Evolutionary conservation across 2,329 filamentous ascomycete species (phyloP), one percentile per base, ranked within the genome.

Genomic region (Exophiala sideris): DNA sequence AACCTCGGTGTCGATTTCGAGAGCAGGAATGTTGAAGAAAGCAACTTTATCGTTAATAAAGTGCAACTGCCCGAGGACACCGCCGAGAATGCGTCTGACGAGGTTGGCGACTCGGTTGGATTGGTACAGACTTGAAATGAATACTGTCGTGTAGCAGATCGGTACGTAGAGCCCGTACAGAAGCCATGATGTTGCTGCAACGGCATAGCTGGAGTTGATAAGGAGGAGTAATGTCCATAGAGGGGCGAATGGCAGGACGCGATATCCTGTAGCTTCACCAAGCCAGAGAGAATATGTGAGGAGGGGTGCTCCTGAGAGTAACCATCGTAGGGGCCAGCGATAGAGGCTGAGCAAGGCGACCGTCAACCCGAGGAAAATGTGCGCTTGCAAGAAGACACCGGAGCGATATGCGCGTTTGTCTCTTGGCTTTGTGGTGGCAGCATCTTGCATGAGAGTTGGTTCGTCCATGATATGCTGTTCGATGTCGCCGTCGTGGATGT

Each of bases 1-100:
- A 11, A 80, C 76, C 21, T 79, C 76, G 0, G 74, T 78, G 59
- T 81, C 79, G 40, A 81, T 80, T 60, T 81, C 78, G 48, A 81
- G 63, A 1, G 77, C 78, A 0, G 79, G 77, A 5, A 78, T 62
- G 47, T 76, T 70, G 57, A 78, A 77, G 48, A 77, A 66, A 2
- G 76, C 76, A 51, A 81, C 70, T 54, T 74, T 75, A 54, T 81
- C 78, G 44, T 74, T 73, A 56, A 77, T 75, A 60, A 80, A 79
- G 52, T 79, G 75, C 18, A 78, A 60, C 35, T 74, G 67, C 42
- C 72, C 64, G 24, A 75, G 65, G 8, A 79, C 62, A 18, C 62
- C 65, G 14, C 67, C 68, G 44, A 76, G 65, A 6, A 56, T 62
- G 29, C 66, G 67, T 32, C 74, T 65, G 10, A 68, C 70, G 32